Percentiles rank a stretch among this genome's conserved stretches.
Conservation (phyloP, 192 early-diverging fungal species). For the Coemansia sp. region DNA sequence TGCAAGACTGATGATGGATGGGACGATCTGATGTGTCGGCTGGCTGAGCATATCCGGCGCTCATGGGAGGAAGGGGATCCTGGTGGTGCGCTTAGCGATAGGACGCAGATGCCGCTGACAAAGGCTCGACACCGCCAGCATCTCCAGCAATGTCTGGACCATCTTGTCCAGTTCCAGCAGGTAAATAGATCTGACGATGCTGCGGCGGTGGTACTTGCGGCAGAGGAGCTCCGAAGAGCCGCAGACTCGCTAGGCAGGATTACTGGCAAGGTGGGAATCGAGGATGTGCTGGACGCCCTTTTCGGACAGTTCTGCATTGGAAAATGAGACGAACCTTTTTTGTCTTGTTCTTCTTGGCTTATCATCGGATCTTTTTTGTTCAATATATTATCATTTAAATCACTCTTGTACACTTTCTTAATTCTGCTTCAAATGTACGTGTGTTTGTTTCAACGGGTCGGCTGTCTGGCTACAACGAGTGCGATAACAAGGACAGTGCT, state of each 20-base stretch:
- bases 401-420: too few relatives aligned
- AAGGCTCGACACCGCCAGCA: slow-evolving; percentile 68
- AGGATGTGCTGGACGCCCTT: slow-evolving; percentile 71
- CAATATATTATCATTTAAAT: too few relatives aligned
- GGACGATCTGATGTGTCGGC: slow-evolving; percentile 19
- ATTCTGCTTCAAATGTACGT: too few relatives aligned
- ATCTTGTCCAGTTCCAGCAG: slow-evolving; percentile 47
- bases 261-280: slow-evolving; percentile 71
- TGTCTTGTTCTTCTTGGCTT: not conserved
- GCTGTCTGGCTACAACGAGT: not conserved
- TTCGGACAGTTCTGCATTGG: slow-evolving; percentile 82
- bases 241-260: slow-evolving; percentile 66
- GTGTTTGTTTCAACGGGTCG: not conserved
- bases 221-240: slow-evolving; percentile 71
- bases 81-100: not conserved
- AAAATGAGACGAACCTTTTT: slow-evolving; percentile 45
- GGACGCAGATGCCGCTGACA: slow-evolving; percentile 59
- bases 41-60: slow-evolving; percentile 28
- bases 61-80: slow-evolving; percentile 22
- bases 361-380: too few relatives aligned
- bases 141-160: slow-evolving; percentile 56
- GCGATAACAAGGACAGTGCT: not conserved
- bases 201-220: slow-evolving; percentile 55
- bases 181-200: slow-evolving; percentile 15
- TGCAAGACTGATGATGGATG: slow-evolving; percentile 26